phyloP scores from a whole-genome alignment of 1,284 basidiomycete genomes.

The Ceratobasidium sp. region DNA sequence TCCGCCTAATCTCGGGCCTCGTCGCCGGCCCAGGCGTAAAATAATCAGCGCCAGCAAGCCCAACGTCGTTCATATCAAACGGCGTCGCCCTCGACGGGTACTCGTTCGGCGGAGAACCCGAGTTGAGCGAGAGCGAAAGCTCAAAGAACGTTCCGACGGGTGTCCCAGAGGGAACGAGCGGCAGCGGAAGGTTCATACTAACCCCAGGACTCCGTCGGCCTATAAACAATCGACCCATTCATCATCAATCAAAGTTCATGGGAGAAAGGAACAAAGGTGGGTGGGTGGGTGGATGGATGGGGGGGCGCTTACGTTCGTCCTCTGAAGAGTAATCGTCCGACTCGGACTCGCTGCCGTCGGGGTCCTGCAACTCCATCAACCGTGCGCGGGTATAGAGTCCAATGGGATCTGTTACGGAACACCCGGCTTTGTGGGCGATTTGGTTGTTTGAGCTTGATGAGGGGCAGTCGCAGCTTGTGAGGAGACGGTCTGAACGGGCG shows the following conservation, averaged over 20 bases:
- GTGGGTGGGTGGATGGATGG: no score
- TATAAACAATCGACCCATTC: background rate
- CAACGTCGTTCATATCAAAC: no score
- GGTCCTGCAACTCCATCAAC: conserved; percentile 19
- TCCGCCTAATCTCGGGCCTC: conserved; percentile 74
- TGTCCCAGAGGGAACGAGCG: conserved; percentile 16
- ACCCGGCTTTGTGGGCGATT: conserved; percentile 8
- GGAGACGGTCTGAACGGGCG: background rate
- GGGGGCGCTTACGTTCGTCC: conserved; percentile 27
- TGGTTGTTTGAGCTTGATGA: background rate
- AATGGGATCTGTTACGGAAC: background rate
- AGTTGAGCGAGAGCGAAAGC: conserved; percentile 5
- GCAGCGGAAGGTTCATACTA: conserved; percentile 3
- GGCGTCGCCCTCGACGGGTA: conserved; percentile 39
- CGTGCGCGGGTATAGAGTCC: conserved; percentile 12
- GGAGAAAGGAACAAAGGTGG: background rate
- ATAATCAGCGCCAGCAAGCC: conserved; percentile 84
- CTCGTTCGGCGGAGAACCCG: conserved; percentile 19
- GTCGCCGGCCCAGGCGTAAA: conserved; percentile 77
- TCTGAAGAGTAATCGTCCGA: conserved; percentile 21
- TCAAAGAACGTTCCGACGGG: conserved; percentile 25
- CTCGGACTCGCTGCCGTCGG: conserved; percentile 8
- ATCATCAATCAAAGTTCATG: background rate
- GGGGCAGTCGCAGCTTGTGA: conserved; percentile 26
- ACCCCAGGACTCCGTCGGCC: background rate